Conservation (phyloP, 495 filamentous ascomycete species). For the Podospora fimiseda region DNA sequence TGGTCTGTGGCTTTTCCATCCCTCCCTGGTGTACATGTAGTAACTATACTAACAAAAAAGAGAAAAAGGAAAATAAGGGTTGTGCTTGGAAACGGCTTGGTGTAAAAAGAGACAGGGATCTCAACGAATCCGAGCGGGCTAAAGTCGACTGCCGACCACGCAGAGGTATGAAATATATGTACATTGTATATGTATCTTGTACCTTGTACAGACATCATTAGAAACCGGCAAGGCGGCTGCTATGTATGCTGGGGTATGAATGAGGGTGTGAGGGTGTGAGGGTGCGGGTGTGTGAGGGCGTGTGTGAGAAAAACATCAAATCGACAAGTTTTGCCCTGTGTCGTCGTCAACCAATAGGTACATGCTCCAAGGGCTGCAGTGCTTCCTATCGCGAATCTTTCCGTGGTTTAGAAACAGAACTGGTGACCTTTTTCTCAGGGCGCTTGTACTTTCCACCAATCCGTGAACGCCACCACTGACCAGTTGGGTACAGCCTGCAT, state of each 20-base stretch:
- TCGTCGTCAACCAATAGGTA: too few relatives aligned
- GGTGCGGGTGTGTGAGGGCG: too few relatives aligned
- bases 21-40: slow-evolving; percentile 11
- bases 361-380: not conserved
- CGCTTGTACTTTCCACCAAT: not conserved
- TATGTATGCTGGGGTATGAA: too few relatives aligned
- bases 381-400: not conserved
- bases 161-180: not conserved
- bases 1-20: slow-evolving; percentile 5
- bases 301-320: too few relatives aligned
- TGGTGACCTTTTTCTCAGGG: not conserved
- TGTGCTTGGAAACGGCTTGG: slow-evolving; percentile 22
- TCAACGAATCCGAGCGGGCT: slow-evolving; percentile 5
- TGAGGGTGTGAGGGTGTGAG: not conserved
- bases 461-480: slow-evolving; percentile 12
- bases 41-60: too few relatives aligned
- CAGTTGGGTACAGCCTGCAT: slow-evolving; percentile 17
- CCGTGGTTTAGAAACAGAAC: not conserved
- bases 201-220: not conserved
- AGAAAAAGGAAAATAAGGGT: slow-evolving; percentile 11
- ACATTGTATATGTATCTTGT: not conserved
- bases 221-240: slow-evolving; percentile 6
- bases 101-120: slow-evolving; percentile 13
- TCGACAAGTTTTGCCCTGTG: too few relatives aligned
- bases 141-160: slow-evolving; percentile 5